Evolutionary conservation across 2,329 filamentous ascomycete species (phyloP), one percentile per base, ranked within the genome.

Genomic region (Karstenula rhodostoma): DNA sequence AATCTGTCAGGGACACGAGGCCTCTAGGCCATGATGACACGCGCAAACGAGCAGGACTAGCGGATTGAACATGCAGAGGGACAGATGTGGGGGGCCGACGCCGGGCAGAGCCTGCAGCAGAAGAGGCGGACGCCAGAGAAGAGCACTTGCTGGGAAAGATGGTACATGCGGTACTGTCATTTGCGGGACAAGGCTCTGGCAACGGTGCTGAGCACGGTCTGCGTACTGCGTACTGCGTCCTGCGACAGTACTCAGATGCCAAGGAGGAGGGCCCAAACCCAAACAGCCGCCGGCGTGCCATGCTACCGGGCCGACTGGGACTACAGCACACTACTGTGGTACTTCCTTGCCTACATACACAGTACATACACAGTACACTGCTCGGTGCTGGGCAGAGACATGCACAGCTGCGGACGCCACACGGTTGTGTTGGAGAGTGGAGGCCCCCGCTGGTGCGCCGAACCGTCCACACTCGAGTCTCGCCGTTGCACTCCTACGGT

Each of bases 151-250:
- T 37, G 29, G 46, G 37, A 46, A 7, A 57, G 37, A 42, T 22
- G 33, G 58, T 64, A 63, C 64, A 67, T 67, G 27, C 61, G 67
- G 71, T 72, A 75, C 73, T 75, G 67, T 75, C 72, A 76, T 77
- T 73, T 73, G 71, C 69, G 66, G 68, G 65, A 52, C 50, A 19
- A 25, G n/a, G 48, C 35, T 25, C 49, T 48, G 42, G 50, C 37
- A 9, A n/a, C 17, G 52, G 37, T 40, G 35, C 32, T 40, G 49
- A 15, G 44, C 44, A 29, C 9, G 47, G 17, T 40, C 37, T 40
- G 37, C 37, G 48, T 23, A 6, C 25, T 19, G 15, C 9, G 35
- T 53, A 50, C 49, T 42, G 27, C n/a, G n/a, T n/a, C n/a, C n/a
- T n/a, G n/a, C n/a, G n/a, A n/a, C n/a, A n/a, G 32, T 33, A 58